Base-by-base conservation (phyloP, 148 eudicot genomes). In the Limonium bicolor region DNA sequence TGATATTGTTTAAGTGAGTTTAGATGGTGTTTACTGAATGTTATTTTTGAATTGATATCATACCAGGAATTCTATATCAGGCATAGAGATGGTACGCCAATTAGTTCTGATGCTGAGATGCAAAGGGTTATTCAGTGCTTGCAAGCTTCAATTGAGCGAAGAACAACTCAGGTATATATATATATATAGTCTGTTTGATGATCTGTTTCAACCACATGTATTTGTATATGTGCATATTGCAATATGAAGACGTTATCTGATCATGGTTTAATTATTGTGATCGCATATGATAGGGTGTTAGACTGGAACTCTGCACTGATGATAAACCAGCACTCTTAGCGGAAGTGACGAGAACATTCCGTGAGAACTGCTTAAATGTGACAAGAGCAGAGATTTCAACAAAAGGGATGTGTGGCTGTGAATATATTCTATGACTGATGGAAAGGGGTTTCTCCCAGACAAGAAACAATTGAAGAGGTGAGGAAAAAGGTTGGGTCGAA, bases 381-480 rank as follows among this genome's bases (percentile, higher is more conserved):
- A 81, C 94, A 11, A 74, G 79, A 55, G 92, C 94, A 0, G 97
- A 88, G 58, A 77, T 88, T 45, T 80, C 92, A 2, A 88, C 97
- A 2, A 50, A 63, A 15, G 55, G 27, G 13, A 71, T n/a, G 61
- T 5, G 64, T 57, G n/a, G 92, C 92, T 11, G 53, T 28, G 12
- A 80, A 83, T 44, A 57, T 77, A 8, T 88, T 83, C 47, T 75
- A 80, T 88, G 4, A 88, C 94, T 0, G 94, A 88, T 26, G 76
- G 69, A 0, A 47, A 60, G 11, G 97, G 97, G 7, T 68, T 72
- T 56, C 63, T 59, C 1, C 68, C 77, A 0, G 84, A 77, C 46
- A 55, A 68, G 2, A 70, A 77, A 65, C 67, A 20, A 75, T 88
- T 31, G 73, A 88, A n/a, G 48, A 66, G 1, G 84, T 88, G 0